Evolutionary conservation across 257 asterid genomes (phyloP).

Genomic region (Solanum rostratum): DNA sequence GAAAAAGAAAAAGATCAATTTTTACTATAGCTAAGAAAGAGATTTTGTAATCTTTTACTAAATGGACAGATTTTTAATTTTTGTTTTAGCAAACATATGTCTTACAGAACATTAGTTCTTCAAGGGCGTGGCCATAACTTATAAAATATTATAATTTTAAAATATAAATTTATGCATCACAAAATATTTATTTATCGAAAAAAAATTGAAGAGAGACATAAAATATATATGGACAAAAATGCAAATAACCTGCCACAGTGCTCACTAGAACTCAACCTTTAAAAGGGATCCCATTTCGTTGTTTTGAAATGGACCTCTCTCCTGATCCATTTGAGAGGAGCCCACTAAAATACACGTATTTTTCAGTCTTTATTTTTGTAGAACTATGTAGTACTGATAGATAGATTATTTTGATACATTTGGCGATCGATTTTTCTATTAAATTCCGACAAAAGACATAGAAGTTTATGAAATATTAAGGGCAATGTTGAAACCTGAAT

Average conservation of each 20-base stretch:
- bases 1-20: not conserved
- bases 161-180: too few species aligned
- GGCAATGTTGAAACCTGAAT: too few species aligned
- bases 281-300: constrained; percentile 1
- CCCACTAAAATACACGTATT: not conserved
- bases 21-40: not conserved
- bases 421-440: not conserved
- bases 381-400: not conserved
- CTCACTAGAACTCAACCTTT: constrained; percentile 5
- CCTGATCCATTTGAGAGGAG: not conserved
- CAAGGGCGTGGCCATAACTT: not conserved
- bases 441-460: too few species aligned
- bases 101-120: too few species aligned
- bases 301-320: constrained; percentile 17
- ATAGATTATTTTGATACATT: not conserved
- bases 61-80: too few species aligned
- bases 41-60: not conserved
- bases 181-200: too few species aligned
- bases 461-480: too few species aligned
- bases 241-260: not conserved
- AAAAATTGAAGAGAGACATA: not conserved
- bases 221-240: not conserved
- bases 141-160: too few species aligned
- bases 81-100: not conserved
- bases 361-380: not conserved